phyloP scores from a whole-genome alignment of 306 rosid genomes.

The Morella rubra region DNA sequence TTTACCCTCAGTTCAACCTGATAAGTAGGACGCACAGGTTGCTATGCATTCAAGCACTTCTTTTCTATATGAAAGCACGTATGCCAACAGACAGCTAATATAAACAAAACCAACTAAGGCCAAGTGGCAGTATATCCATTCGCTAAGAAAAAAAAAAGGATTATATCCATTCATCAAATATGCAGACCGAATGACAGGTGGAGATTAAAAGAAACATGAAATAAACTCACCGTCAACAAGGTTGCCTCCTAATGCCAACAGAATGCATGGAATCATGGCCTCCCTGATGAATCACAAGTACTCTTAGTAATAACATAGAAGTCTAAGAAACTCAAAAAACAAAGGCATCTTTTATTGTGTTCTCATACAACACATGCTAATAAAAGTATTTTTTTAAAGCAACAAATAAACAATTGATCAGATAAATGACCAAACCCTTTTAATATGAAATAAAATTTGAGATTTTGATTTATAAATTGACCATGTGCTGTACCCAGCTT shows the following conservation, averaged over 20 bases:
- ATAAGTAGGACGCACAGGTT: background rate
- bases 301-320: conserved; percentile 25
- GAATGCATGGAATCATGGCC: conserved; percentile 99
- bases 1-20: background rate
- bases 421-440: background rate
- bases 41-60: background rate
- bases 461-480: background rate
- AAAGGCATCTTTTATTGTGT: background rate
- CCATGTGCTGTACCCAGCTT: background rate
- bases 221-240: conserved; percentile 75
- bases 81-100: background rate
- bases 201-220: background rate
- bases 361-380: background rate
- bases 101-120: background rate
- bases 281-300: conserved; percentile 63
- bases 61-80: background rate
- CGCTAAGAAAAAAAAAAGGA: background rate
- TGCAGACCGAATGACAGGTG: background rate
- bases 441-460: background rate
- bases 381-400: background rate
- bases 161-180: background rate
- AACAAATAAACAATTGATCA: background rate
- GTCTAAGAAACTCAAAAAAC: background rate
- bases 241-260: conserved; percentile 96
- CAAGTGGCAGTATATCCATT: background rate